Evolutionary conservation across 768 basidiomycete genomes (phyloP), one percentile per base, ranked within the genome.

Genomic region (Suillus sp.): DNA sequence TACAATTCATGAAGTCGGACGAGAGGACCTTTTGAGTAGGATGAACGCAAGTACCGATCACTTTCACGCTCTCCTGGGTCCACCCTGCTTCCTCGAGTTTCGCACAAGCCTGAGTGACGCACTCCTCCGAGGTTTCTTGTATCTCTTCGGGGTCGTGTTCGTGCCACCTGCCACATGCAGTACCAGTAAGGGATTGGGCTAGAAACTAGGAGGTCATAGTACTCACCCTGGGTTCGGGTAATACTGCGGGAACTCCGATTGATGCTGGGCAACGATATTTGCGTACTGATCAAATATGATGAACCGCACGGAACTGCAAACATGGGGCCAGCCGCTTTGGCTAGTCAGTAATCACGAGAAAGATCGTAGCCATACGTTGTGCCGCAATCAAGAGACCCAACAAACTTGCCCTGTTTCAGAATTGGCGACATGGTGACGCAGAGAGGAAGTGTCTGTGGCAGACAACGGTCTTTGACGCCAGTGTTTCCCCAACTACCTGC

Each of bases 221-320:
- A 67, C 82, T 67, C 62, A 90, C 88, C 93, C 93, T 3, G 95
- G 92, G 72, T 92, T 82, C 4, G 92, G 92, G 70, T 94, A 94
- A 75, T 96, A 94, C 72, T 98, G 96, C 53, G 93, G 87, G 73
- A 98, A 98, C 76, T 99, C 96, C 14, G 88, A 80, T 76, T 99
- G 96, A 71, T 93, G 87, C 75, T 94, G 87, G 3, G 91, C 91
- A 62, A 98, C 78, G 69, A 97, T 92, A 70, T 95, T 84, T 30
- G 96, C 95, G 70, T 91, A 78, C 70, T 88, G 81, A 80, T 97
- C 89, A 71, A 97, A 96, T 63, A 97, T 78, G 69, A 97, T 94
- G 77, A 96, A 96, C 57, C 95, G 87, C 25, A 93, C 91, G 16
- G 94, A 95, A 13, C 94, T 96, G 70, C 10, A 35, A 32, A 13